Evolutionary conservation across 2,329 filamentous ascomycete genomes (phyloP).

Genomic region (Xylaria polymorpha): DNA sequence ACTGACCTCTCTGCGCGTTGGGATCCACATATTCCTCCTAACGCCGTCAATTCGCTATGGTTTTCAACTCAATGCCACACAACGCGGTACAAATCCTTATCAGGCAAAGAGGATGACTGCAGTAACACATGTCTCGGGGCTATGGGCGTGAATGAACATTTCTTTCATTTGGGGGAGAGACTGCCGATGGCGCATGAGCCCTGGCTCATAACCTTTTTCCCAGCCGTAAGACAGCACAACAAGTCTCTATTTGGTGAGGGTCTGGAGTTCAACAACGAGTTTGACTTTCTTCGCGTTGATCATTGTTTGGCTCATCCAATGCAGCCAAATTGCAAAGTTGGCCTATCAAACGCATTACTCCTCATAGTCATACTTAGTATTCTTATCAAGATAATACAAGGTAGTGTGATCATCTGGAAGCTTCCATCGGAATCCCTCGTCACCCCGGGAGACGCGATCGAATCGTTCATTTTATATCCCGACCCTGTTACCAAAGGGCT

Average conservation of each 20-base stretch:
- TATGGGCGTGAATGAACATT: neutral
- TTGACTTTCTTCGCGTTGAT: neutral
- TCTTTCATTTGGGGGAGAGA: neutral
- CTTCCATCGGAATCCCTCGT: constrained; percentile 4
- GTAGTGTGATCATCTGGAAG: neutral
- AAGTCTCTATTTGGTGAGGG: neutral
- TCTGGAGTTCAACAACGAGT: constrained; percentile 1
- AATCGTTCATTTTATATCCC: constrained; percentile 16
- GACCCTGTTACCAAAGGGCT: neutral
- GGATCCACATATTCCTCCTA: constrained; percentile 2
- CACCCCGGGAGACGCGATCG: constrained; percentile 25
- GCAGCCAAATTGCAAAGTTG: constrained; percentile 4
- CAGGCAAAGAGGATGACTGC: neutral
- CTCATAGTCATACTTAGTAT: constrained; percentile 2
- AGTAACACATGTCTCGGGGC: constrained; percentile 2
- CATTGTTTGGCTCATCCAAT: constrained; percentile 14
- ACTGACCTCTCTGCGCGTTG: neutral
- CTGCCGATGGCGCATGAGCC: neutral
- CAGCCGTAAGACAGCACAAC: neutral
- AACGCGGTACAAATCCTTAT: neutral
- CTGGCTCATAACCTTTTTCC: constrained; percentile 6
- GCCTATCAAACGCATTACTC: constrained; percentile 10
- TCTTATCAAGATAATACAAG: constrained; percentile 3
- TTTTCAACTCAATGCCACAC: constrained; percentile 12
- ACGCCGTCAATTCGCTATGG: constrained; percentile 11